A percentile compares a stretch with the other conserved stretches of the same genome.
Conservation (phyloP, 2,329 filamentous ascomycete genomes). For the Botrytis fragariae region DNA sequence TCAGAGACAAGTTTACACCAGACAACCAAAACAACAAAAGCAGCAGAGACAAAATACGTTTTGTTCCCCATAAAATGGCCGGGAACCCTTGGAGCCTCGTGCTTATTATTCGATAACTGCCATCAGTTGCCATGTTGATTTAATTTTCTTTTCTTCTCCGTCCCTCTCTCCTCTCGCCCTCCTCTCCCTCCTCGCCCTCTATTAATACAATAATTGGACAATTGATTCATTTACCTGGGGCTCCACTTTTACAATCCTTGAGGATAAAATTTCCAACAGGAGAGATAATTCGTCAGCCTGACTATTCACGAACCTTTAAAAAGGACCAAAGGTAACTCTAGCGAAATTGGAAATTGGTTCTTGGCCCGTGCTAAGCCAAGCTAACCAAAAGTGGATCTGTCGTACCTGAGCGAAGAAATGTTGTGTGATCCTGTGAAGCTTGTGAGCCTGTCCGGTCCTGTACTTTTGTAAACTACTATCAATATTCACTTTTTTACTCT, state of each 20-base stretch:
- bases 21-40: background rate
- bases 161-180: background rate
- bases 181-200: background rate
- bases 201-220: conserved; percentile 9
- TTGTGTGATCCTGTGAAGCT: background rate
- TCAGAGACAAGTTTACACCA: background rate
- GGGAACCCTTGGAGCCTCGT: conserved; percentile 7
- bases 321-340: conserved; percentile 10
- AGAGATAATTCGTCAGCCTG: conserved; percentile 16
- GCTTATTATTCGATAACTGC: conserved; percentile 13
- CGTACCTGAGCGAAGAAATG: conserved; percentile 12
- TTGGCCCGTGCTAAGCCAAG: conserved; percentile 13
- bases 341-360: conserved; percentile 19
- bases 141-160: conserved; percentile 9
- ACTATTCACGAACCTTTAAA: conserved; percentile 11
- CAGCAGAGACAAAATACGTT: conserved; percentile 6
- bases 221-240: background rate
- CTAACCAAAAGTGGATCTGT: conserved; percentile 1
- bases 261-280: background rate
- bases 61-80: background rate
- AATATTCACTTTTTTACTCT: conserved; percentile 9
- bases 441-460: background rate
- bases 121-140: background rate
- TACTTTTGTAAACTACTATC: background rate
- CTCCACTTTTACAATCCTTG: background rate